Percentiles rank a stretch among this genome's conserved stretches.
These are phyloP conservation scores for Phytophthora ramorum DNA, from an alignment of 352 stramenopile species.

Conservation along the genomic window DNA sequence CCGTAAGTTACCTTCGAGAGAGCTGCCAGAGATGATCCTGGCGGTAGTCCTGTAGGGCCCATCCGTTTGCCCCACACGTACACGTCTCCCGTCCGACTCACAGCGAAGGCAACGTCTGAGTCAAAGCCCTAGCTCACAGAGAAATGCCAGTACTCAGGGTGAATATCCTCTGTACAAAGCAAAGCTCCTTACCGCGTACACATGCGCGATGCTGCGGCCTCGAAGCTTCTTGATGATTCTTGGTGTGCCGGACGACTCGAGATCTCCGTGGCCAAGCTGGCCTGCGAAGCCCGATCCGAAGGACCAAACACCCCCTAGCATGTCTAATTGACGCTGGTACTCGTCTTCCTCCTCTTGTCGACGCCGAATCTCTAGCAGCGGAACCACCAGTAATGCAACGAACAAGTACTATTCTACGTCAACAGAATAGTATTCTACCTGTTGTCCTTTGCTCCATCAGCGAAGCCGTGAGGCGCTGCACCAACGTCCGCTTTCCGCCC, in stretches of 20 bases:
- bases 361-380: conserved; percentile 55
- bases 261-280: conserved; percentile 76
- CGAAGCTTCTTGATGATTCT: conserved; percentile 76
- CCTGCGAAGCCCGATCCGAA: conserved; percentile 79
- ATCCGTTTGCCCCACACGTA: conserved; percentile 82
- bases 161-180: neutral
- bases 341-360: conserved; percentile 69
- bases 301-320: conserved; percentile 84
- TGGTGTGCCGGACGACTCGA: conserved; percentile 62
- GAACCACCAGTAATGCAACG: neutral
- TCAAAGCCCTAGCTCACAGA: conserved; percentile 67
- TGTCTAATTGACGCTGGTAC: conserved; percentile 78
- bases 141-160: neutral
- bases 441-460: conserved; percentile 66
- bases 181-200: conserved; percentile 66
- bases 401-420: neutral
- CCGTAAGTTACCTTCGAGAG: conserved; percentile 54
- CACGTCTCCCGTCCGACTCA: conserved; percentile 73
- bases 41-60: conserved; percentile 62
- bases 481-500: conserved; percentile 70
- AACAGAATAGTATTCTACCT: conserved; percentile 29
- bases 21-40: conserved; percentile 33
- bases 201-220: conserved; percentile 69
- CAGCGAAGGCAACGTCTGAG: conserved; percentile 79
- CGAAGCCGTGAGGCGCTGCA: conserved; percentile 61